phyloP scores from a whole-genome alignment of 768 basidiomycete genomes.

The Termitomyces eurrhizus region DNA sequence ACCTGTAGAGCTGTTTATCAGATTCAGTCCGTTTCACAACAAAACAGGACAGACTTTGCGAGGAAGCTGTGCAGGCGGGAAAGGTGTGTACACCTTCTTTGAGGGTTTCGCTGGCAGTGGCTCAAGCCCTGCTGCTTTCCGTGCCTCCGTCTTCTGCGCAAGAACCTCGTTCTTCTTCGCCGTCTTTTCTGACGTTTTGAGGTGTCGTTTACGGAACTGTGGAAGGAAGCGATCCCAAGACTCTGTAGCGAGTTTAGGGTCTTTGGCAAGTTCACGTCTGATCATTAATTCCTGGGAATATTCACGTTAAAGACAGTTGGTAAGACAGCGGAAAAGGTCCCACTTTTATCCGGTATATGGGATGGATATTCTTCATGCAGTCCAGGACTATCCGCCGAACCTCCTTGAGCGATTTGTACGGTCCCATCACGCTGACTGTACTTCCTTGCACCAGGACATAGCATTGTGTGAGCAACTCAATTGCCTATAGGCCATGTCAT shows the following conservation, averaged over 20 bases:
- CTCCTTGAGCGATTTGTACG: conserved; percentile 92
- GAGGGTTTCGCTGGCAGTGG: conserved; percentile 47
- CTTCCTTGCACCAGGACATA: conserved; percentile 98
- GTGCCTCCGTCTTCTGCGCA: conserved; percentile 56
- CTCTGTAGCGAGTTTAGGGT: conserved; percentile 90
- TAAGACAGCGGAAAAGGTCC: conserved; percentile 1
- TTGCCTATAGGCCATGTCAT: conserved; percentile 55
- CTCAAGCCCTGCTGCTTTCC: conserved; percentile 62
- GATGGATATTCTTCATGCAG: conserved; percentile 99
- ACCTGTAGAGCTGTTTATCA: conserved; percentile 40
- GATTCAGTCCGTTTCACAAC: not conserved
- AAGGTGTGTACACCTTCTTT: conserved; percentile 97
- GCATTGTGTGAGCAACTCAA: conserved; percentile 93
- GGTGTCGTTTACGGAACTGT: conserved; percentile 88
- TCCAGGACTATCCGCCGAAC: conserved; percentile 95
- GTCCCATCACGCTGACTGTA: conserved; percentile 98
- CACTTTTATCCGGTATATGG: conserved; percentile 98
- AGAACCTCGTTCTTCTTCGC: conserved; percentile 79
- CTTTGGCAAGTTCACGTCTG: conserved; percentile 94
- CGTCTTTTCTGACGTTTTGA: conserved; percentile 93
- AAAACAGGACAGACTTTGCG: conserved; percentile 60
- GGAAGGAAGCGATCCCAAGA: conserved; percentile 98
- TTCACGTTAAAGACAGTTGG: not conserved
- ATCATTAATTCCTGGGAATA: conserved; percentile 89
- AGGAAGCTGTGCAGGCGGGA: conserved; percentile 92